Base-by-base conservation (phyloP, 306 rosid species). In the Styphnolobium japonicum region DNA sequence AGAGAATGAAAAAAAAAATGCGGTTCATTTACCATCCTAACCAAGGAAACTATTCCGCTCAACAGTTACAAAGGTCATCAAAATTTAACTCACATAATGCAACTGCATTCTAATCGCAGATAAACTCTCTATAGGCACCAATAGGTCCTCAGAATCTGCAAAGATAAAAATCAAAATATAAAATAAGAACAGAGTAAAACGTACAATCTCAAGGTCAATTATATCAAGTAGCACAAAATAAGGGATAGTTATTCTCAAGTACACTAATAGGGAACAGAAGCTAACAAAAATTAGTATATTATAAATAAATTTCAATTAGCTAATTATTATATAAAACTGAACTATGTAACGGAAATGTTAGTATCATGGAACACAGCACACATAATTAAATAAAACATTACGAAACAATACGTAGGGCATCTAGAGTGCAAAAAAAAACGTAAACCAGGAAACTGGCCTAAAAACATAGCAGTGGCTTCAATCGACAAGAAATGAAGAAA, bases 91-190 rank as follows among this genome's bases (percentile, higher is more conserved):
- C 60, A n/a, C 23, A 60, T 2, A 29, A 45, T 55, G 84, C 81
- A 73, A 53, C 18, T 40, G 8, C 75, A 68, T 45, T 78, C 57
- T 27, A 75, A 22, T 23, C 39, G 22, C 11, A 3, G 33, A 49
- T 11, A 21, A 52, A 55, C 22, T 19, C 45, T 23, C 21, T 19
- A 12, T 16, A 3, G 23, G 61, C 51, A 40, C 16, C 75, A n/a
- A 1, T 9, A 6, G n/a, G 22, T 16, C 57, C 36, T 0, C 15
- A 29, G 5, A 48, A 86, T 71, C 85, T 82, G 89, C 85, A 86
- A 48, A 75, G 4, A 29, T 0, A 57, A 61, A 29, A 75, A 67
- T 34, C 39, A 67, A 37, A 68, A 57, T 11, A 57, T 55, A 57
- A 58, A 48, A 18, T 51, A 46, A 48, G 75, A 16, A 69, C 10